Evolutionary conservation across 2,329 filamentous ascomycete species (phyloP).

Genomic region (Sclerotinia subarctica): DNA sequence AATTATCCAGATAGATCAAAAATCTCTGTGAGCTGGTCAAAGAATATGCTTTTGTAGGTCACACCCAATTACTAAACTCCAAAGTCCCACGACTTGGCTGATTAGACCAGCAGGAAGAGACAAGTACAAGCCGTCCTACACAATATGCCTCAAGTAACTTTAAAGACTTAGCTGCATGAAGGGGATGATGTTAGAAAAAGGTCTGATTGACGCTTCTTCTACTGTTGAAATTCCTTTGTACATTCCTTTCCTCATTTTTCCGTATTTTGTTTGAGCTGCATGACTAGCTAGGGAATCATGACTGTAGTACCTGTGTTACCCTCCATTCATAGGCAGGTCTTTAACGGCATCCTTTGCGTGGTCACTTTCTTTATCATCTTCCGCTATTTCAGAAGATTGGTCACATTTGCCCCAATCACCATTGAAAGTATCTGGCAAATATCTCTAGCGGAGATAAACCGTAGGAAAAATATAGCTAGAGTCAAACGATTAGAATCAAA

Average conservation of each 20-base stretch:
- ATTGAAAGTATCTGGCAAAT: conserved; percentile 28
- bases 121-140: not conserved
- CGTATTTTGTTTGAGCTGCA: not conserved
- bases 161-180: conserved; percentile 7
- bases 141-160: not conserved
- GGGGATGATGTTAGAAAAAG: not conserved
- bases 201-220: not conserved
- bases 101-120: not conserved
- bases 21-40: too few species aligned
- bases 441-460: conserved; percentile 24
- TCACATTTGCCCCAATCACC: conserved; percentile 24
- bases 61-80: not conserved
- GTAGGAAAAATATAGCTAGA: conserved; percentile 24
- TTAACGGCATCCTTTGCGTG: conserved; percentile 23
- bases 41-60: not conserved
- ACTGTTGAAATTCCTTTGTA: not conserved
- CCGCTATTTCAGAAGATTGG: conserved; percentile 21
- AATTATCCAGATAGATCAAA: too few species aligned
- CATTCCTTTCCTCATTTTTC: not conserved
- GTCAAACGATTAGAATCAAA: conserved; percentile 20
- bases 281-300: not conserved
- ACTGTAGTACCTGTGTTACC: conserved; percentile 11
- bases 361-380: conserved; percentile 22
- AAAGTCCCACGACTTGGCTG: conserved; percentile 2
- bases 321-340: conserved; percentile 13